These are phyloP conservation scores for Hemerocallis citrina DNA, from an alignment of 106 monocot genomes.

Conservation along the genomic window DNA sequence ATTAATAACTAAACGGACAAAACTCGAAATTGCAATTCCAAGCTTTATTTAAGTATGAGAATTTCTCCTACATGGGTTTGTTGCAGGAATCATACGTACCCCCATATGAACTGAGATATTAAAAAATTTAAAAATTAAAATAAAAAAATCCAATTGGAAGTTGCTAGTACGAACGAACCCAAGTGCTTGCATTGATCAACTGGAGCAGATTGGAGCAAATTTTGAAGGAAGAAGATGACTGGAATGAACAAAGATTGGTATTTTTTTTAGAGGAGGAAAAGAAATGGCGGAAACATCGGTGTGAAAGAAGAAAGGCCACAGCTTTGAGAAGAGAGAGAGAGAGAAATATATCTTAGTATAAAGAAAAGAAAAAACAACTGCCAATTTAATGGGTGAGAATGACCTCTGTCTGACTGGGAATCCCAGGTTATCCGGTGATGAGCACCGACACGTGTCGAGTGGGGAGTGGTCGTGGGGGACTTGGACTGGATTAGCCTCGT, in stretches of 20 bases:
- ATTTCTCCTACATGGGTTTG: no score
- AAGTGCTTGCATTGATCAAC: not conserved
- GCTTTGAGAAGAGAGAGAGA: not conserved
- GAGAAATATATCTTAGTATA: no score
- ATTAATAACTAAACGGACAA: no score
- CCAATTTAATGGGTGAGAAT: constrained; percentile 8
- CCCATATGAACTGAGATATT: no score
- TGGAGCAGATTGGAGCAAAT: not conserved
- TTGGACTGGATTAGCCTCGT: not conserved
- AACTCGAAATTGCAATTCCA: no score
- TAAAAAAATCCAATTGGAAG: no score
- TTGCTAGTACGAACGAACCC: not conserved
- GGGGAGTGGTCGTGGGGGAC: not conserved
- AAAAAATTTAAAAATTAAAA: no score
- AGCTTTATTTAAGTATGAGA: no score
- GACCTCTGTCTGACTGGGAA: not conserved
- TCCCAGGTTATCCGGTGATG: not conserved
- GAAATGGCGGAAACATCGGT: no score
- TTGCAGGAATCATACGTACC: no score
- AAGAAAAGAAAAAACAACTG: not conserved
- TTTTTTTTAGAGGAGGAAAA: not conserved
- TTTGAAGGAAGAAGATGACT: no score
- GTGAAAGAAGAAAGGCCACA: constrained; percentile 1
- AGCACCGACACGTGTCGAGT: not conserved
- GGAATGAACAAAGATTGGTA: no score